phyloP scores from a whole-genome alignment of 495 filamentous ascomycete genomes.

The Penicillium canescens region DNA sequence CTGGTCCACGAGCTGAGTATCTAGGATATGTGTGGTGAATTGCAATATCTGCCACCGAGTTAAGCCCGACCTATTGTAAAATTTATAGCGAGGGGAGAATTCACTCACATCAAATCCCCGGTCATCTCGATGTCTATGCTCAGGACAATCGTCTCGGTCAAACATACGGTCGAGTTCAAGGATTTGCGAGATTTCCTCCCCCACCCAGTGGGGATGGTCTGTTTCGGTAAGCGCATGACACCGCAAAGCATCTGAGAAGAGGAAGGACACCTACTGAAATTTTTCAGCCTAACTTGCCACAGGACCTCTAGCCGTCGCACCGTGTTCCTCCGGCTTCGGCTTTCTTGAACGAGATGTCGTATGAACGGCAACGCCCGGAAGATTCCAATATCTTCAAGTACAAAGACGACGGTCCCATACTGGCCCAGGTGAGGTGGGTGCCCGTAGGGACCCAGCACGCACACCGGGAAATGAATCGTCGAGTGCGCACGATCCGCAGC shows the following conservation, averaged over 20 bases:
- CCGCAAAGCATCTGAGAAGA: not conserved
- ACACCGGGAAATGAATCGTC: not conserved
- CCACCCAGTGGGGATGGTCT: not conserved
- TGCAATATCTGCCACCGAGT: not conserved
- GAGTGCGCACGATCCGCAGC: not conserved
- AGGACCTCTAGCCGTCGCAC: slow-evolving; percentile 1
- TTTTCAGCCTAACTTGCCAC: not conserved
- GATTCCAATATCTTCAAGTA: slow-evolving; percentile 4
- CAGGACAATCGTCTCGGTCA: not conserved
- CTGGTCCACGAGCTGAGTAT: not conserved
- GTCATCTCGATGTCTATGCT: not conserved
- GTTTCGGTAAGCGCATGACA: not conserved
- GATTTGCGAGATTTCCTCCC: not conserved
- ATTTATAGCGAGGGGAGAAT: not conserved
- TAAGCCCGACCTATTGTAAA: not conserved
- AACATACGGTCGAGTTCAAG: not conserved
- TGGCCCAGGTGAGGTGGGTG: not conserved
- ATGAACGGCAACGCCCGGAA: slow-evolving; percentile 3
- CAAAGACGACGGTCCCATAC: slow-evolving; percentile 4
- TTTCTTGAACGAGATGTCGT: slow-evolving; percentile 2
- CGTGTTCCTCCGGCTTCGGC: not conserved
- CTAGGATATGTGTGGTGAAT: not conserved
- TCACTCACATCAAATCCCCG: not conserved
- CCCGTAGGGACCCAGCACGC: slow-evolving; percentile 4
- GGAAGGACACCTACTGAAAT: not conserved